phyloP scores from a whole-genome alignment of 805 yeast species.

The Kazachstania kunashirensis region DNA sequence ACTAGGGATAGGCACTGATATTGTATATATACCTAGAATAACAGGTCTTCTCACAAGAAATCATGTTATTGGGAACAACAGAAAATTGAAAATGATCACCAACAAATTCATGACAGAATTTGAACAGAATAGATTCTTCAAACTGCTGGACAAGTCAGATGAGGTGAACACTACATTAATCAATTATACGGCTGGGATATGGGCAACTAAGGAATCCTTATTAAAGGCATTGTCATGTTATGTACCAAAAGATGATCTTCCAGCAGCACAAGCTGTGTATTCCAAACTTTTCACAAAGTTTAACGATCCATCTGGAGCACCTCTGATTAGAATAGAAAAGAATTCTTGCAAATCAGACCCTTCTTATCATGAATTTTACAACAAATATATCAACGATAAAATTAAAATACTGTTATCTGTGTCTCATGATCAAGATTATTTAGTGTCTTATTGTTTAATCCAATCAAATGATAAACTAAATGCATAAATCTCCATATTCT shows the following conservation, averaged over 20 bases:
- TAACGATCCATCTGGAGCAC: conserved; percentile 12
- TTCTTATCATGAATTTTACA: conserved; percentile 9
- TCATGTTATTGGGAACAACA: conserved; percentile 1
- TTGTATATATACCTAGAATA: conserved; percentile 24
- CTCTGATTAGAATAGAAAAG: conserved; percentile 12
- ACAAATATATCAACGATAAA: conserved; percentile 7
- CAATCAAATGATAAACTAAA: not conserved
- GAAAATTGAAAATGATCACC: conserved; percentile 10
- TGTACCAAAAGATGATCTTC: conserved; percentile 11
- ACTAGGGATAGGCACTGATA: conserved; percentile 24
- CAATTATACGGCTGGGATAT: conserved; percentile 23
- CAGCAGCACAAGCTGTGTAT: conserved; percentile 25
- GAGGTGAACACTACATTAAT: not conserved
- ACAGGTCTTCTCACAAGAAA: conserved; percentile 12
- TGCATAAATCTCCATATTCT: no score
- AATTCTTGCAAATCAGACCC: conserved; percentile 2
- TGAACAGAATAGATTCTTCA: conserved; percentile 11
- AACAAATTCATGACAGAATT: conserved; percentile 23
- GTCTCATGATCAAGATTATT: conserved; percentile 26
- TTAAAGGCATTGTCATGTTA: conserved; percentile 17
- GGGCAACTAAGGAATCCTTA: conserved; percentile 27
- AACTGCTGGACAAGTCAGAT: conserved; percentile 1
- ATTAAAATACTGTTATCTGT: conserved; percentile 15
- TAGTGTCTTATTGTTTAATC: conserved; percentile 11
- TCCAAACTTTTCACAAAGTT: conserved; percentile 19